Evolutionary conservation across 306 rosid species (phyloP).

Genomic region (Prunus padus): DNA sequence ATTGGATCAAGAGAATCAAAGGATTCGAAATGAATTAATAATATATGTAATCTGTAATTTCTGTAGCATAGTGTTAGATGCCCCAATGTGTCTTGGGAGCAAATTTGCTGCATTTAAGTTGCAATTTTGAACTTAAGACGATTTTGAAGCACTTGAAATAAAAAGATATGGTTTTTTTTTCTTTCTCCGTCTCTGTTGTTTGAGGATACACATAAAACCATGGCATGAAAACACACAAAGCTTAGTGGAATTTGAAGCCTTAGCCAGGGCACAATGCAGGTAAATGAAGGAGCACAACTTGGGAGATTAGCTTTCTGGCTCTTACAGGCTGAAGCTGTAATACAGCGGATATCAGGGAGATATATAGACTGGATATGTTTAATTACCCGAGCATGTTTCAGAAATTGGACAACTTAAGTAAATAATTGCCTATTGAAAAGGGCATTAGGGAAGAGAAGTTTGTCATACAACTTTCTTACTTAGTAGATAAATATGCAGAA

Average conservation of each 20-base stretch:
- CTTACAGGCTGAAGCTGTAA: no score
- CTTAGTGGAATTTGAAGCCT: no score
- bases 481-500: background rate
- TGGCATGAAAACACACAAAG: background rate
- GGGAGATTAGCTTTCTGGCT: no score
- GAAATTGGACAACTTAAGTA: background rate
- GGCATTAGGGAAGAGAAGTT: background rate
- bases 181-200: background rate
- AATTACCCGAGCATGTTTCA: no score
- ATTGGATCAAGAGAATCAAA: constrained; percentile 61
- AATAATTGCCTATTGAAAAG: background rate
- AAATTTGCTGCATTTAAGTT: constrained; percentile 8
- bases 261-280: no score
- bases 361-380: no score
- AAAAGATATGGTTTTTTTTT: background rate
- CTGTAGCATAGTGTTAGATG: constrained; percentile 15
- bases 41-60: constrained; percentile 6
- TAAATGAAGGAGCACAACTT: no score
- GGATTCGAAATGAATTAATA: constrained; percentile 34
- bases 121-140: background rate
- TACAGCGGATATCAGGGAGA: no score
- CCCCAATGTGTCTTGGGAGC: background rate
- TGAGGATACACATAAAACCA: background rate
- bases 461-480: background rate
- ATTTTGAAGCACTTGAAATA: constrained; percentile 2